Base-by-base conservation (phyloP, 2,329 filamentous ascomycete species). In the Colletotrichum echinochloae region DNA sequence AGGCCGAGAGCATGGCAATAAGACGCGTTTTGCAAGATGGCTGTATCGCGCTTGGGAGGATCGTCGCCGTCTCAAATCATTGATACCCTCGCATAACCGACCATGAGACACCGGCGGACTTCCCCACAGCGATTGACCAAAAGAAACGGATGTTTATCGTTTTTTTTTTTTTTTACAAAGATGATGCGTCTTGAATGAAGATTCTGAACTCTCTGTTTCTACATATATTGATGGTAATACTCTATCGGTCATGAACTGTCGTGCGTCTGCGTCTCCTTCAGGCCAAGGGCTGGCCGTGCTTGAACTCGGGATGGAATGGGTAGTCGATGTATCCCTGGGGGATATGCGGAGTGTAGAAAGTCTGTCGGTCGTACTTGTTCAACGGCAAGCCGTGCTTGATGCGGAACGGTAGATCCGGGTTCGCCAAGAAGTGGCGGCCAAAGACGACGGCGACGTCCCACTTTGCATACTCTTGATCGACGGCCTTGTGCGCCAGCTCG, bases 391-490 rank as follows among this genome's bases (percentile, higher is more conserved):
- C 76, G 6, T 77, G 52, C 66, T 74, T 73, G 12, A 80, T 65
- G 0, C 78, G 66, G 35, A 74, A 77, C 5, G 75, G 72, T 33
- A 79, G 71, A 30, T 79, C 78, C 4, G 78, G 79, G 1, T 78
- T 80, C 0, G 79, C 67, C 18, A 81, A 8, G 33, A 80, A 81
- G n/a, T 75, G 66, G 0, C 79, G 73, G 0, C 78, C 79, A 67
- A 81, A 81, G 28, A 79, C 74, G 1, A 82, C 76, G 5, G 80
- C 71, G 3, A 82, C 75, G 1, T 81, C 75, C 9, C 79, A 74
- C 37, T 61, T 64, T 0, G 77, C 74, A 35, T 79, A 74, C 7
- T 77, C 71, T 4, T 75, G 61, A 16, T 83, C 77, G 0, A 81
- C 79, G 0, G 79, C 67, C 0, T 26, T 70, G 51, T 51, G 51